phyloP scores from a whole-genome alignment of 1,139 yeast species.

The Scheffersomyces segobiensis region DNA sequence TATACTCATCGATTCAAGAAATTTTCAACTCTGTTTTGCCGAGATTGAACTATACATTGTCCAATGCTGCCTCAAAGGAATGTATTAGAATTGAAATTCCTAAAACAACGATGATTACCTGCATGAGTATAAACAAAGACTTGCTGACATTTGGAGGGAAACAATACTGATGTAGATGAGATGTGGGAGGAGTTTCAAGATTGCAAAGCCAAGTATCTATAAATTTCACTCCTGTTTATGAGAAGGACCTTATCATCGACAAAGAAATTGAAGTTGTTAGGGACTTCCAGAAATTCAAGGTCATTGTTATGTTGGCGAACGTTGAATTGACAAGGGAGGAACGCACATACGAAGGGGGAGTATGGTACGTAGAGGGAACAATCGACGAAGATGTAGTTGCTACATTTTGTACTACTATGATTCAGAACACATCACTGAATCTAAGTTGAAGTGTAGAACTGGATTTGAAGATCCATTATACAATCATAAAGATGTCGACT shows the following conservation, averaged over 20 bases:
- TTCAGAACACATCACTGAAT: slow-evolving; percentile 35
- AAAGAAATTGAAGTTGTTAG: slow-evolving; percentile 13
- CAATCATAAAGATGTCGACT: slow-evolving; percentile 33
- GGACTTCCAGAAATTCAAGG: slow-evolving; percentile 24
- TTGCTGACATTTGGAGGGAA: slow-evolving; percentile 2
- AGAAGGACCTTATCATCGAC: slow-evolving; percentile 15
- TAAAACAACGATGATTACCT: slow-evolving; percentile 13
- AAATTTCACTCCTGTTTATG: slow-evolving; percentile 13
- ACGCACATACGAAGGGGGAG: slow-evolving; percentile 37
- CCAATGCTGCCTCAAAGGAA: slow-evolving; percentile 22
- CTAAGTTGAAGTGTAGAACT: slow-evolving; percentile 30
- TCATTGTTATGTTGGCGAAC: slow-evolving; percentile 38
- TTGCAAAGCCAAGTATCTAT: slow-evolving; percentile 13
- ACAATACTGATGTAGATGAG: slow-evolving; percentile 9
- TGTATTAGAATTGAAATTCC: slow-evolving; percentile 19
- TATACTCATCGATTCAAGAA: slow-evolving; percentile 29
- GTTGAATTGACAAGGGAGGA: slow-evolving; percentile 41
- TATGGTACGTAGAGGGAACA: slow-evolving; percentile 47
- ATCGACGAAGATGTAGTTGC: slow-evolving; percentile 42
- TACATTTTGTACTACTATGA: slow-evolving; percentile 43
- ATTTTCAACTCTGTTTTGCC: slow-evolving; percentile 31
- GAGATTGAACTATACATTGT: slow-evolving; percentile 29
- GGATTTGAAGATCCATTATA: slow-evolving; percentile 33
- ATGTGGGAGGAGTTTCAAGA: slow-evolving; percentile 8
- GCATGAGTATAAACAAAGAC: slow-evolving; percentile 13